Percentiles rank a stretch among this genome's conserved stretches.
phyloP scores from a whole-genome alignment of 768 basidiomycete species.

The Coprinellus micaceus region DNA sequence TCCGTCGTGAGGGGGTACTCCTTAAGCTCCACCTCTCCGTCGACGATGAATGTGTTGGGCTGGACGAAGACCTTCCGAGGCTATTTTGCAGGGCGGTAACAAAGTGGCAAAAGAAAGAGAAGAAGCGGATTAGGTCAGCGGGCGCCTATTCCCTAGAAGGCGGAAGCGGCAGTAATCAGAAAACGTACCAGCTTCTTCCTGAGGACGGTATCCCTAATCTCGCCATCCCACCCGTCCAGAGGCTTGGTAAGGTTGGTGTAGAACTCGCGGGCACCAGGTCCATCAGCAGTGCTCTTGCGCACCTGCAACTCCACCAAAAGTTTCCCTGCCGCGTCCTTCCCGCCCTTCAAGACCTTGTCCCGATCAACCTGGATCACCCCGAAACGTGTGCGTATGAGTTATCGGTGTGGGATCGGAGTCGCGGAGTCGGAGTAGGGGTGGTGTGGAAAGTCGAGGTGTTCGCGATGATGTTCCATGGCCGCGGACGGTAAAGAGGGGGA shows the following conservation, averaged over 20 bases:
- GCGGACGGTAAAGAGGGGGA: too few species aligned
- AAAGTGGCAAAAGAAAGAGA: slow-evolving; percentile 1
- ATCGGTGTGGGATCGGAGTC: too few species aligned
- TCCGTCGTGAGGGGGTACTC: slow-evolving; percentile 73
- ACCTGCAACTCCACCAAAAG: slow-evolving; percentile 80
- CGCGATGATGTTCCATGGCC: too few species aligned
- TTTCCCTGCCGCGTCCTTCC: slow-evolving; percentile 64
- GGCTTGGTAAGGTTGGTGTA: slow-evolving; percentile 81
- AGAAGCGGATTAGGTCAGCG: neutral
- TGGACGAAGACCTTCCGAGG: slow-evolving; percentile 85
- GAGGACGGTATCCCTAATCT: slow-evolving; percentile 74
- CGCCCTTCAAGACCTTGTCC: slow-evolving; percentile 58
- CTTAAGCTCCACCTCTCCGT: slow-evolving; percentile 67
- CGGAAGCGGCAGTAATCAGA: neutral
- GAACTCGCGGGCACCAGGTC: slow-evolving; percentile 70
- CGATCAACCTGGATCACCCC: slow-evolving; percentile 61
- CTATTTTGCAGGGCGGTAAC: slow-evolving; percentile 37
- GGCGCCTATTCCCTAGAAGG: neutral
- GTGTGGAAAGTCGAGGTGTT: too few species aligned
- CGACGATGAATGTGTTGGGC: slow-evolving; percentile 68
- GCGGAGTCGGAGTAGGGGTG: too few species aligned
- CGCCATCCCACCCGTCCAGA: slow-evolving; percentile 63
- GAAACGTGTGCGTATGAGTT: too few species aligned
- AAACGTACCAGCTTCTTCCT: slow-evolving; percentile 68
- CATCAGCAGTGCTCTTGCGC: slow-evolving; percentile 82